A percentile compares a stretch with the other conserved stretches of the same genome.
Evolutionary conservation across 257 asterid genomes (phyloP).

Genomic region (Penstemon eatonii): DNA sequence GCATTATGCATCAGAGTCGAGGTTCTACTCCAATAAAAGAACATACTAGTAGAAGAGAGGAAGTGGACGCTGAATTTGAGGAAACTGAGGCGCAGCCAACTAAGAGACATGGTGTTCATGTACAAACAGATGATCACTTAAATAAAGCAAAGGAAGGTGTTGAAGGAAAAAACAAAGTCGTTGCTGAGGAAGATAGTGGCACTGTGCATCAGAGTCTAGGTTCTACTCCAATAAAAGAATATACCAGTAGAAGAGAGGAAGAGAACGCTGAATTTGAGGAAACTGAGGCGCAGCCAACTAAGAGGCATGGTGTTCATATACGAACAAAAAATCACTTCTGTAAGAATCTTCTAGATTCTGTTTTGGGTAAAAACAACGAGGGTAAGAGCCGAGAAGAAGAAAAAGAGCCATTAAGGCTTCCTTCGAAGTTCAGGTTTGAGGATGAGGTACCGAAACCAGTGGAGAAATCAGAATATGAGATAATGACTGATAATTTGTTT

Average conservation of each 20-base stretch:
- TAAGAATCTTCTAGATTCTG: constrained; percentile 3
- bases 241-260: background rate
- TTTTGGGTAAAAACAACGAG: background rate
- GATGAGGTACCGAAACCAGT: constrained; percentile 26
- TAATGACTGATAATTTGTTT: constrained; percentile 23
- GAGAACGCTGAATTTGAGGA: background rate
- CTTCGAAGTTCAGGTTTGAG: constrained; percentile 32
- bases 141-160: background rate
- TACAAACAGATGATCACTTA: background rate
- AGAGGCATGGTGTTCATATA: background rate
- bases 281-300: background rate
- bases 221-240: background rate
- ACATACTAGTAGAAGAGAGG: background rate
- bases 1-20: background rate
- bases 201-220: background rate
- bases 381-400: constrained; percentile 12
- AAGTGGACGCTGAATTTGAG: background rate
- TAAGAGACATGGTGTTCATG: background rate
- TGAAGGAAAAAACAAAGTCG: background rate
- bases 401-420: constrained; percentile 12
- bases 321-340: background rate
- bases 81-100: background rate
- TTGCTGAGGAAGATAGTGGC: background rate
- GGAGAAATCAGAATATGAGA: constrained; percentile 27
- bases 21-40: background rate